Percentiles rank a stretch among this genome's conserved stretches.
phyloP scores from a whole-genome alignment of 805 yeast genomes.

The Starmerella geochares region DNA sequence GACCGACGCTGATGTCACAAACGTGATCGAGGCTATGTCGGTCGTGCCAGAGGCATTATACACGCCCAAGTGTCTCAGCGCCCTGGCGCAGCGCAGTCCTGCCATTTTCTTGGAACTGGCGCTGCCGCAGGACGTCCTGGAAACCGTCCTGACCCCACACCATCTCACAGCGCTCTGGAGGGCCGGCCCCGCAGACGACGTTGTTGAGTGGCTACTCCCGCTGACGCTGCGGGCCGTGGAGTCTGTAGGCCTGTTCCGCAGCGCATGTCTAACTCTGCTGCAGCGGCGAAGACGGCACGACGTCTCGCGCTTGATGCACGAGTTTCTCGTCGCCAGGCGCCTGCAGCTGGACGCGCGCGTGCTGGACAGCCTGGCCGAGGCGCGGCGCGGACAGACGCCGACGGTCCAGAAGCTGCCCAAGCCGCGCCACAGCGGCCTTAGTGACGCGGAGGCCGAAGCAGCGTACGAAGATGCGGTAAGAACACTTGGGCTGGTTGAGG shows the following conservation, averaged over 20 bases:
- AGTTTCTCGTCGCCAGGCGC: conserved; percentile 2
- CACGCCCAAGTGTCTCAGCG: conserved; percentile 13
- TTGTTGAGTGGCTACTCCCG: conserved; percentile 20
- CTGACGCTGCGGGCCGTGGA: conserved; percentile 7
- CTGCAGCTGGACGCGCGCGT: not conserved
- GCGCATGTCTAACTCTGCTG: conserved; percentile 7
- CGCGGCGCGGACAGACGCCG: not conserved
- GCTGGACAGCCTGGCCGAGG: not conserved
- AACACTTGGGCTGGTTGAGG: not conserved
- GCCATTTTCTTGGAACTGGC: conserved; percentile 11
- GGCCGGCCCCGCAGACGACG: conserved; percentile 5
- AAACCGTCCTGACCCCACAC: conserved; percentile 3
- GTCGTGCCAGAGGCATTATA: conserved; percentile 11
- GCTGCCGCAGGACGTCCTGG: conserved; percentile 15
- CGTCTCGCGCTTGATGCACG: not conserved
- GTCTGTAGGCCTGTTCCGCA: conserved; percentile 14
- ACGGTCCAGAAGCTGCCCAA: not conserved
- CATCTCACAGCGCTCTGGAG: conserved; percentile 18
- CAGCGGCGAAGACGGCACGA: not conserved
- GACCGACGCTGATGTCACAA: not conserved
- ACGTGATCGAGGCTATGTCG: conserved; percentile 1
- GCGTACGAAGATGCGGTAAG: not conserved
- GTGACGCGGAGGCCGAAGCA: not conserved
- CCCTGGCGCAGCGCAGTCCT: conserved; percentile 15
- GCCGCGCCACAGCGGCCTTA: not conserved